A percentile compares a stretch with the other conserved stretches of the same genome.
Conservation (phyloP, 768 basidiomycete species). For the Mycena kentingensis region DNA sequence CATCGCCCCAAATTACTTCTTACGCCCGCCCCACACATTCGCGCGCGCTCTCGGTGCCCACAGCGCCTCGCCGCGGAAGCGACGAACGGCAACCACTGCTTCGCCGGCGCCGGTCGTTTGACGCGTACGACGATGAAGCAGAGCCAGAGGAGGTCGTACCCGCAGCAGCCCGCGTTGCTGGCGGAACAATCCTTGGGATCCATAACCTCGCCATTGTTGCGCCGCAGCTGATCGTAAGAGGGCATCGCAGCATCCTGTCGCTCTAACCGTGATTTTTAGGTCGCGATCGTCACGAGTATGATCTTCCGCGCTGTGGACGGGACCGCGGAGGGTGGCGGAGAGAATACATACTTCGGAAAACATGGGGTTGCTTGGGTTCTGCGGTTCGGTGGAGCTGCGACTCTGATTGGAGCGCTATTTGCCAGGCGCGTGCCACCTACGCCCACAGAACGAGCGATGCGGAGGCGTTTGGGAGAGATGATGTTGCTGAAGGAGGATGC, state of each 20-base stretch:
- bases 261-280: background rate
- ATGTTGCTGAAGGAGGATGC: conserved; percentile 65
- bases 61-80: conserved; percentile 29
- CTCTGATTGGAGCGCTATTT: conserved; percentile 67
- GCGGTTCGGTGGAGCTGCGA: conserved; percentile 73
- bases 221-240: conserved; percentile 88
- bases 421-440: conserved; percentile 86
- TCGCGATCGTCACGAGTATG: conserved; percentile 10
- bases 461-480: conserved; percentile 78
- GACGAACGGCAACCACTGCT: conserved; percentile 63
- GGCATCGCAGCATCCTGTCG: background rate
- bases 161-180: conserved; percentile 59
- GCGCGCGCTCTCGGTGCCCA: conserved; percentile 57
- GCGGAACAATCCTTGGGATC: conserved; percentile 91
- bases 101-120: conserved; percentile 53
- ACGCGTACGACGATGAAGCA: conserved; percentile 46
- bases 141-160: conserved; percentile 36
- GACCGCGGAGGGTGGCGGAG: conserved; percentile 48
- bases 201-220: conserved; percentile 95
- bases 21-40: conserved; percentile 48
- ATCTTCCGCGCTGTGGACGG: conserved; percentile 56
- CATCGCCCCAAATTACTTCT: conserved; percentile 34
- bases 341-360: conserved; percentile 72
- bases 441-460: conserved; percentile 88
- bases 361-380: conserved; percentile 93